Evolutionary conservation across 768 basidiomycete species (phyloP).

Genomic region (Lanmaoa pseudosensibilis): DNA sequence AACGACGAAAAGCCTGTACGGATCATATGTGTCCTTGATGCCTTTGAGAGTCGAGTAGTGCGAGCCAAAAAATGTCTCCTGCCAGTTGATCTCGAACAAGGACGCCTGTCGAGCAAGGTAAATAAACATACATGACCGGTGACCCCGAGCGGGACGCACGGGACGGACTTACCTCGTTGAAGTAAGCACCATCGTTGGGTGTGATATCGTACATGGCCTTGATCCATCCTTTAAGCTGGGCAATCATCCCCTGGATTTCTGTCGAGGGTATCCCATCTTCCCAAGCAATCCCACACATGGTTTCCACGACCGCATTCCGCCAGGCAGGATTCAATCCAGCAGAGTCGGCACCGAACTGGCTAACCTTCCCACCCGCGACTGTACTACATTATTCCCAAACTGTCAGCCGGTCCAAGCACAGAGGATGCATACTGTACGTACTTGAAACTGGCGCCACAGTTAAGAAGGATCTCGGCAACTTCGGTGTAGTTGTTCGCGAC

Average conservation of each 20-base stretch:
- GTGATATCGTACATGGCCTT: constrained; percentile 33
- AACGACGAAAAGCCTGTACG: constrained; percentile 8
- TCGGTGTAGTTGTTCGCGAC: constrained; percentile 3
- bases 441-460: constrained; percentile 6
- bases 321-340: constrained; percentile 50
- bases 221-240: constrained; percentile 18
- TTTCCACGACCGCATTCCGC: constrained; percentile 41
- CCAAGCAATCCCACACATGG: constrained; percentile 22
- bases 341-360: constrained; percentile 36
- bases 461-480: constrained; percentile 4
- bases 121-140: no score
- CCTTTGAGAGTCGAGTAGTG: constrained; percentile 41
- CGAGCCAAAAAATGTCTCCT: constrained; percentile 45
- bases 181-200: no score
- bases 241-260: constrained; percentile 16
- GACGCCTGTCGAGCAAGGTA: constrained; percentile 35
- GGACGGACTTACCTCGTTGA: constrained; percentile 47
- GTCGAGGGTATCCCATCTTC: constrained; percentile 21
- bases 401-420: not conserved
- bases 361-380: constrained; percentile 46
- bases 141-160: not conserved
- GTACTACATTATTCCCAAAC: constrained; percentile 26
- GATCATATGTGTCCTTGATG: constrained; percentile 38
- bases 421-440: not conserved
- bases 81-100: constrained; percentile 40